Base-by-base conservation (phyloP, 106 monocot species). In the Allium fistulosum region DNA sequence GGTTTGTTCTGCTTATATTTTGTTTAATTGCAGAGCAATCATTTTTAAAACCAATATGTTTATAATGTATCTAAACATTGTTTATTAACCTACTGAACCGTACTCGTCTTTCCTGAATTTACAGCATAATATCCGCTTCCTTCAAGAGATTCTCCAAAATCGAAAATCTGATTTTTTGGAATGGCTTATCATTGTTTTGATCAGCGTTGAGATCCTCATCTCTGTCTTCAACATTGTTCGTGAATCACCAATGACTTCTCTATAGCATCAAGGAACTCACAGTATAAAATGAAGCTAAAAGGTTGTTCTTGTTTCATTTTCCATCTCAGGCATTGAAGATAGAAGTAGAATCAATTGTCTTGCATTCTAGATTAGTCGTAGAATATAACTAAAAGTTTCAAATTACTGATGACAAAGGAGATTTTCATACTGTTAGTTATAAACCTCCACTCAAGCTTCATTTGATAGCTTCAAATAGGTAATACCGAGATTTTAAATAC, bases 121-220 rank as follows among this genome's bases (percentile, higher is more conserved):
- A 65, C 91, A 96, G 95, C 95, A 92, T 67, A 96, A 96, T 61
- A 96, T 96, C 17, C 77, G 91, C 8, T 96, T 96, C 75, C 85
- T 96, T 51, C 91, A 96, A 55, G 91, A 96, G 79, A 91, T 96
- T 60, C 88, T 96, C 63, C 81, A 96, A 55, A 96, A 96, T 50
- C 68, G 91, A 72, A 91, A 82, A 79, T 91, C 91, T 1, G 86
- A 84, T 73, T 92, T 91, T 69, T 75, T 96, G 63, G 95, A 96
- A 69, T 96, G 95, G 95, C 76, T 96, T 51, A 86, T 96, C 51
- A 92, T 96, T 62, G 76, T 96, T 57, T 74, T 96, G 84, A 91
- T 96, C 27, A 73, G 88, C 27, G 91, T 92, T 48, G 95, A 96
- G 77, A 88, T 96, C 15, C 85, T 96, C 48, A 81, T 96, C 51